These are phyloP conservation scores for Dittrichia graveolens DNA, from an alignment of 129 eudicot genomes.

Conservation along the genomic window DNA sequence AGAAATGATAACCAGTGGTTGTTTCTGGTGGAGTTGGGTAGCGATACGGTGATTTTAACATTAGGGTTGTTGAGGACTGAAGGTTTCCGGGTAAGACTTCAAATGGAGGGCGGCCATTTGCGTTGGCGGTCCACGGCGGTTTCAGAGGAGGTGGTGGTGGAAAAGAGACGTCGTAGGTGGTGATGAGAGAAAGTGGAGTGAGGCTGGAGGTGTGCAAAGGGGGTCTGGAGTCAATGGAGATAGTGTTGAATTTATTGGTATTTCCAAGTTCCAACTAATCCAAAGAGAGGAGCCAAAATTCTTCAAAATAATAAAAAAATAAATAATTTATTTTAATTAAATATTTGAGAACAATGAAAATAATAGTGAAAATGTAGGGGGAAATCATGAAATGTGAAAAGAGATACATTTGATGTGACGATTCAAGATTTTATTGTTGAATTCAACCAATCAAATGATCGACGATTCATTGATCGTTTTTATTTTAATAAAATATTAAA, in stretches of 20 bases:
- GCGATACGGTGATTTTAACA: slow-evolving; percentile 15
- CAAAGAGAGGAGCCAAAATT: slow-evolving; percentile 32
- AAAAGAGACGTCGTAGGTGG: neutral
- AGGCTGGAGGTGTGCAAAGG: slow-evolving; percentile 28
- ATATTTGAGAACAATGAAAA: no score
- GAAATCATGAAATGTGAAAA: no score
- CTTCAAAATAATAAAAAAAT: slow-evolving; percentile 6
- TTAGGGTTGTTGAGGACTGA: neutral
- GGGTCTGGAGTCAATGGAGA: slow-evolving; percentile 32
- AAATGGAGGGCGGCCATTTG: neutral
- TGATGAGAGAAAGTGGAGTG: slow-evolving; percentile 25
- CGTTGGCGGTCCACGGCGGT: neutral
- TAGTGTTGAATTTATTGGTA: slow-evolving; percentile 31
- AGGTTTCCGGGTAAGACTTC: neutral
- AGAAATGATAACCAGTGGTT: neutral
- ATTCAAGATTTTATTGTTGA: no score
- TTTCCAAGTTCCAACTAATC: slow-evolving; percentile 16
- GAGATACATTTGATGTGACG: no score
- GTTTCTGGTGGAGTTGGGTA: neutral
- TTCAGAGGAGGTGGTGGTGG: slow-evolving; percentile 12
- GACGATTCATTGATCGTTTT: no score
- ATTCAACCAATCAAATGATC: no score
- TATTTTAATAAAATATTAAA: no score
- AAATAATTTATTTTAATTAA: no score
- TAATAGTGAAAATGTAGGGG: no score